These are phyloP conservation scores for Colletotrichum agaves DNA, from an alignment of 2,329 filamentous ascomycete species.

Conservation along the genomic window DNA sequence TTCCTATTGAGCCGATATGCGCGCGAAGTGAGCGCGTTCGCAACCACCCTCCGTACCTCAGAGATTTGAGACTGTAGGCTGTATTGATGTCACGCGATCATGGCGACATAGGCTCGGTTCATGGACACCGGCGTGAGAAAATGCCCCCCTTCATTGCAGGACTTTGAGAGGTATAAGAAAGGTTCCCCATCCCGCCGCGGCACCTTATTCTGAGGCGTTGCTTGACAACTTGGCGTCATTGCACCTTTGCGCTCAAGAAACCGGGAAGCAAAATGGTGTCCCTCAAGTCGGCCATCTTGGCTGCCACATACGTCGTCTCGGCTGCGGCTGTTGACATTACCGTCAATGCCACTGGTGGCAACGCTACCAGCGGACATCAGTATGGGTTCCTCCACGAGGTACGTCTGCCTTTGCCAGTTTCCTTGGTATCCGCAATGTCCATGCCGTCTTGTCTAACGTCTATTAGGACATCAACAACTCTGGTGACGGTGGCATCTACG, in stretches of 20 bases:
- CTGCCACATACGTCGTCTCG: constrained; percentile 39
- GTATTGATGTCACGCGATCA: neutral
- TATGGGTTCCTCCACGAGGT: constrained; percentile 60
- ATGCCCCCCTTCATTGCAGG: neutral
- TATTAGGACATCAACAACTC: constrained; percentile 72
- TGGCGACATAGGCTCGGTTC: neutral
- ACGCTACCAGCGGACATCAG: constrained; percentile 55
- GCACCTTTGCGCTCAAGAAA: constrained; percentile 10
- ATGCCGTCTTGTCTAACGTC: neutral
- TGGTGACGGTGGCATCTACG: constrained; percentile 79
- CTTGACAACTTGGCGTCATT: constrained; percentile 26
- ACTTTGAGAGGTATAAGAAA: constrained; percentile 6
- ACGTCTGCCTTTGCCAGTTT: neutral
- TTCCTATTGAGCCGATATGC: neutral
- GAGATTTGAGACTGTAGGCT: neutral
- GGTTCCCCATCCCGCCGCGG: neutral
- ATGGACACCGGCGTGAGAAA: neutral
- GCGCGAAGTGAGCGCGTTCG: neutral
- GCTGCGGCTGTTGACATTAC: constrained; percentile 54
- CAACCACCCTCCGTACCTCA: neutral
- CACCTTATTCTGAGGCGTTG: rapidly evolving
- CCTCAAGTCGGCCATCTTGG: constrained; percentile 39
- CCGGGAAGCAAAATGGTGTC: constrained; percentile 35
- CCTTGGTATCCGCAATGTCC: neutral
- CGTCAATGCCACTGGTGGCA: constrained; percentile 52